Evolutionary conservation across 768 basidiomycete species (phyloP).

Genomic region (Tricholoma saponaceum): DNA sequence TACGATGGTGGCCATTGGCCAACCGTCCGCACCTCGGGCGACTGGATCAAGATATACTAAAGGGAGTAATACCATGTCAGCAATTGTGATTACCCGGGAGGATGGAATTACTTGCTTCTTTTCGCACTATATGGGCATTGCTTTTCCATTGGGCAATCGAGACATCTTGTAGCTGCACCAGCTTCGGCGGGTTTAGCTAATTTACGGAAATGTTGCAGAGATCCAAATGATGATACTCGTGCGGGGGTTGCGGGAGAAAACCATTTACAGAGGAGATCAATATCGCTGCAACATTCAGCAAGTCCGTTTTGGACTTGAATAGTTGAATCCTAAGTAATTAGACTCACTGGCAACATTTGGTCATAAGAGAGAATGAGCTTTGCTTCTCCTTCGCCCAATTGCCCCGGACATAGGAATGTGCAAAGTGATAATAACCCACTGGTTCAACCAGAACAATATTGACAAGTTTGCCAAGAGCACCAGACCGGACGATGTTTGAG

Average conservation of each 20-base stretch:
- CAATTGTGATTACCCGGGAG: neutral
- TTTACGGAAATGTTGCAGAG: slow-evolving; percentile 77
- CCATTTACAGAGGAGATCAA: slow-evolving; percentile 81
- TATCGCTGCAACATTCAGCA: slow-evolving; percentile 52
- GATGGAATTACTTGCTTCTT: slow-evolving; percentile 48
- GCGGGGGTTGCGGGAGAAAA: slow-evolving; percentile 59
- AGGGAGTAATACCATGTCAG: neutral
- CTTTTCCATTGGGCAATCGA: slow-evolving; percentile 69
- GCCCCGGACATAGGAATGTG: slow-evolving; percentile 84
- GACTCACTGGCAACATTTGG: slow-evolving; percentile 86
- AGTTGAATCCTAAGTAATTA: neutral
- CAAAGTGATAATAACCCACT: slow-evolving; percentile 84
- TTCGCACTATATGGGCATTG: slow-evolving; percentile 87
- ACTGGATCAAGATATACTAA: slow-evolving; percentile 83
- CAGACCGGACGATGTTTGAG: slow-evolving; percentile 65
- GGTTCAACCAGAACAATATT: slow-evolving; percentile 86
- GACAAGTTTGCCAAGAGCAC: slow-evolving; percentile 69
- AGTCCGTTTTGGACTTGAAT: slow-evolving; percentile 1
- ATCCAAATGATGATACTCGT: slow-evolving; percentile 83
- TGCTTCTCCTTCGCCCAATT: slow-evolving; percentile 69
- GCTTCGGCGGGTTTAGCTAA: slow-evolving; percentile 66
- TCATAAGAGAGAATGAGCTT: slow-evolving; percentile 81
- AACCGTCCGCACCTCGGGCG: slow-evolving; percentile 43
- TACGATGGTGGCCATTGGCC: slow-evolving; percentile 68
- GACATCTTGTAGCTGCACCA: slow-evolving; percentile 64